Base-by-base conservation (phyloP, 805 yeast species). In the Kluyveromyces aestuarii region DNA sequence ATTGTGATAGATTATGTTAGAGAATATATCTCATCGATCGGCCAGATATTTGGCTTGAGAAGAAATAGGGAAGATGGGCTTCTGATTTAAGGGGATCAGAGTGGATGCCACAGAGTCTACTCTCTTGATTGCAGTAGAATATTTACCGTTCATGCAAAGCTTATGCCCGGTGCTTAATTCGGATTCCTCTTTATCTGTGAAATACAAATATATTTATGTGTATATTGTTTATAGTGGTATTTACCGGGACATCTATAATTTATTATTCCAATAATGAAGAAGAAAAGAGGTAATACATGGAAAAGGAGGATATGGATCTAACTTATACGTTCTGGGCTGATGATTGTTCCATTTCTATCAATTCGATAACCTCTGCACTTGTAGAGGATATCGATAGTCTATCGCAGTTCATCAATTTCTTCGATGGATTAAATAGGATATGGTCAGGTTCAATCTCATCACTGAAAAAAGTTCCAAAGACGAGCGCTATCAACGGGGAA, bases 1-100 rank as follows among this genome's bases (percentile, higher is more conserved):
- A 80, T 77, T 16, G 75, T 77, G 7, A 80, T 85, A 14, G 79
- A 76, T n/a, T 57, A 66, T 6, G 52, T 75, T 2, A 74, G 85
- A 56, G 77, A 74, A 42, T 52, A 58, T 40, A 58, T 64, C 27
- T 76, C 75, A 52, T 56, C 71, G 8, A 53, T 74, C 1, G 69
- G 78, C n/a, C 70, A 80, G 47, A 60, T 72, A n/a, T 70, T 84
- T 40, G 95, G 93, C 1, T 73, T 38, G 38, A 47, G 17, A 40
- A 27, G 41, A 3, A 37, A 40, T 40, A 27, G 30, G 35, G 38
- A 21, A 43, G 38, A 42, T 19, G 42, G 42, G n/a, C 25, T 43
- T 16, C 14, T 43, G 39, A 30, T 43, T 11, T 43, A 38, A 43
- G 25, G 4, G 11, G 30, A 27, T 7, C 10, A 10, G 35, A 30